Base-by-base conservation (phyloP, 176 grass and related monocot species). In the maize (Zea mays) region DNA sequence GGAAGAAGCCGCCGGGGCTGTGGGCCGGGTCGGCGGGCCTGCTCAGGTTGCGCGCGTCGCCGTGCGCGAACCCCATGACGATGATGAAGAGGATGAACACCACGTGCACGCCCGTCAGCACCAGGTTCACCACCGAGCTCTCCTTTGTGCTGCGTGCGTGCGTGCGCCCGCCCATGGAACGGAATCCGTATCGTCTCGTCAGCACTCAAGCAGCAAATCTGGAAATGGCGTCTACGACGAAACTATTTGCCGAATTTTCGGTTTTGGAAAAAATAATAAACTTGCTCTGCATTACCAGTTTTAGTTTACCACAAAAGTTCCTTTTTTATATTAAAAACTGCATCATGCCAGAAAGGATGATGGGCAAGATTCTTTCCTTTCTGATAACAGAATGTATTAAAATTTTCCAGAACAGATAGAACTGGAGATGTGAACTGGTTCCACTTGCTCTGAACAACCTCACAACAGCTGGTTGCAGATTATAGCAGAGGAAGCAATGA, bases 11-110 rank as follows among this genome's bases (percentile, higher is more conserved):
- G 17, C 88, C 85, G 0, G 90, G 82, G 72, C 49, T 57, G 65
- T 14, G 65, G 10, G 65, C 63, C 21, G 84, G 92, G 81, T 95
- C 74, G n/a, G 90, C 92, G 0, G 96, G 88, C 1, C 57, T 88
- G 9, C 83, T 84, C 42, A 95, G 74, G 77, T 99, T 99, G 9
- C 56, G 58, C 42, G 62, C 38, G 50, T 99, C 83, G 42, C 96
- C 96, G 49, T 77, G 76, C 81, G 61, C 87, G 82, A 99, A 89
- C 10, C 96, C 96, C 81, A 95, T 85, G 17, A 71, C 83, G 65
- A 99, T 93, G 77, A 99, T 84, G 79, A 99, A 99, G 5, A 92
- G 40, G 81, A 99, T 95, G 85, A 99, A 99, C 36, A 5, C 75
- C 65, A 99, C 72, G 78, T 99, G 96, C 13, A 90, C 65, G 0